Evolutionary conservation across 805 yeast species (phyloP).

Genomic region (Scheffersomyces spartinae): DNA sequence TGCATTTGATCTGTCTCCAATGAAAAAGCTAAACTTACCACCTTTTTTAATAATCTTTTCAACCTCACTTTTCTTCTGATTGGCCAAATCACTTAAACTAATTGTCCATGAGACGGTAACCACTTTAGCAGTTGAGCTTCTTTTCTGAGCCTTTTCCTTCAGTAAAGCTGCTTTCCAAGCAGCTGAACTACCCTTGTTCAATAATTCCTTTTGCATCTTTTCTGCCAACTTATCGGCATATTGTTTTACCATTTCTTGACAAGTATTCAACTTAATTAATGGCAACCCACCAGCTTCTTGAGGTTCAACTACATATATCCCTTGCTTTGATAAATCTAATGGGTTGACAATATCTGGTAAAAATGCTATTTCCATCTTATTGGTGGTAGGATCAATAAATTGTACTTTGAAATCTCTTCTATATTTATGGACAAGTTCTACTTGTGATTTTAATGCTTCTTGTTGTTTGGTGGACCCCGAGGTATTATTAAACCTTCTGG

Average conservation of each 20-base stretch:
- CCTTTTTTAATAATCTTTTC: conserved; percentile 17
- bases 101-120: conserved; percentile 26
- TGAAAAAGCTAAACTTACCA: conserved; percentile 18
- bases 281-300: conserved; percentile 11
- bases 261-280: conserved; percentile 14
- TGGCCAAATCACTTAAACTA: conserved; percentile 23
- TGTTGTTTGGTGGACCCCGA: no score
- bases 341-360: conserved; percentile 22
- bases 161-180: conserved; percentile 16
- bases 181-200: conserved; percentile 20
- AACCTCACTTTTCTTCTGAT: conserved; percentile 27
- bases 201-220: conserved; percentile 16
- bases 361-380: conserved; percentile 10
- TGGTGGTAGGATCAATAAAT: conserved; percentile 13
- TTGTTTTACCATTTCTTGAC: conserved; percentile 19
- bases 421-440: no score
- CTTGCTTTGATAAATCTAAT: conserved; percentile 14
- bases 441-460: no score
- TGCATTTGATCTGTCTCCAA: conserved; percentile 11
- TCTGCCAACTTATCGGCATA: conserved; percentile 22
- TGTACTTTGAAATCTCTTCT: conserved; percentile 16
- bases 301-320: conserved; percentile 12
- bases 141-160: conserved; percentile 21
- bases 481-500: no score
- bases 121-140: conserved; percentile 22